These are phyloP conservation scores for Adansonia madagascariensis DNA, from an alignment of 441 rosid species.

Conservation along the genomic window DNA sequence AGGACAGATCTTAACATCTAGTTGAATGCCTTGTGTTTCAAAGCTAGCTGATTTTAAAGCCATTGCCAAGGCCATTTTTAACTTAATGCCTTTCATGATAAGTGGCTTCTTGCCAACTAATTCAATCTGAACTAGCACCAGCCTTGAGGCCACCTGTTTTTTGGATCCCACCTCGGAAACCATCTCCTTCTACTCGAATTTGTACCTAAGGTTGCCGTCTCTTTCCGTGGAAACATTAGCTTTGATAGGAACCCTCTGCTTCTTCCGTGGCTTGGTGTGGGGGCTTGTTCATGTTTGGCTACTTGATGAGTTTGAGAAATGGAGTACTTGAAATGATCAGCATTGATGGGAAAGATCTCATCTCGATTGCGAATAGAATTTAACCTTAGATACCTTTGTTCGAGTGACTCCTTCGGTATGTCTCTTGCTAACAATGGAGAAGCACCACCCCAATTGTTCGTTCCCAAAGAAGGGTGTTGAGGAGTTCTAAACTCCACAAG, in stretches of 20 bases:
- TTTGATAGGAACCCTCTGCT: constrained; percentile 34
- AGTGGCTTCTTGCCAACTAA: neutral
- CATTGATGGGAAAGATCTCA: constrained; percentile 37
- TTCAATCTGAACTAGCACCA: constrained; percentile 40
- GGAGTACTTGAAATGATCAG: constrained; percentile 6
- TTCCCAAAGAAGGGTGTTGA: constrained; percentile 57
- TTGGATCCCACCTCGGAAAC: constrained; percentile 54
- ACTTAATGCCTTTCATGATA: neutral
- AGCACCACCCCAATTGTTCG: constrained; percentile 60
- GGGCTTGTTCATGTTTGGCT: constrained; percentile 16
- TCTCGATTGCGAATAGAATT: constrained; percentile 35
- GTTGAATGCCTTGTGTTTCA: neutral
- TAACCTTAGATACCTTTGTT: constrained; percentile 50
- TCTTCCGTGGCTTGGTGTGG: constrained; percentile 25
- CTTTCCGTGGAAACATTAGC: constrained; percentile 26
- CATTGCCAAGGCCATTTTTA: neutral
- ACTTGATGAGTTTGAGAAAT: neutral
- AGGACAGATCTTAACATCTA: neutral
- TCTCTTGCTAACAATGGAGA: constrained; percentile 62
- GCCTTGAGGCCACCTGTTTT: constrained; percentile 64
- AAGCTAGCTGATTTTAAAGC: neutral
- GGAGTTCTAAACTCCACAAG: constrained; percentile 55
- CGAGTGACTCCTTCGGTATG: constrained; percentile 56
- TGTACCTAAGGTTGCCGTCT: constrained; percentile 27
- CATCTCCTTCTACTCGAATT: constrained; percentile 41